These are phyloP conservation scores for Byssochlamys sp. DNA, from an alignment of 2,329 filamentous ascomycete species.

Conservation along the genomic window DNA sequence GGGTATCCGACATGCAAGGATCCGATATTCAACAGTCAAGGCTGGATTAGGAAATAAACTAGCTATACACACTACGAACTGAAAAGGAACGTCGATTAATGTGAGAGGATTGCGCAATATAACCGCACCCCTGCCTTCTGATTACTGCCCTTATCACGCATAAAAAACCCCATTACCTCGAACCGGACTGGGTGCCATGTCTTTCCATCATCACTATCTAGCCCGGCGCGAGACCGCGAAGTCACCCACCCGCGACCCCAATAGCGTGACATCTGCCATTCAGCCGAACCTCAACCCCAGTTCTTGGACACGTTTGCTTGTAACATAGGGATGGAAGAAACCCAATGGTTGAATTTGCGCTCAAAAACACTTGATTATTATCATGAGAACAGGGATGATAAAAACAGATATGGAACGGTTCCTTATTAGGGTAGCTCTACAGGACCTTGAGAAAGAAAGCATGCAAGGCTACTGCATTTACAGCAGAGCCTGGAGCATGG, in stretches of 20 bases:
- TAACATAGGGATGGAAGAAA: neutral
- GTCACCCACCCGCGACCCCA: neutral
- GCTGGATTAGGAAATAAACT: neutral
- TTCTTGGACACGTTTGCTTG: neutral
- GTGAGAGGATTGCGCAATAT: neutral
- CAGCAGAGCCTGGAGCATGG: slow-evolving; percentile 37
- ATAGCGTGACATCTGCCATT: neutral
- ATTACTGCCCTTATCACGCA: neutral
- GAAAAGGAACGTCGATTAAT: neutral
- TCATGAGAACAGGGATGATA: slow-evolving; percentile 23
- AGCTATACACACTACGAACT: neutral
- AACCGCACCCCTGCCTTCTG: neutral
- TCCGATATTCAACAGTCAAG: neutral
- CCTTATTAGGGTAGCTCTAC: slow-evolving; percentile 30
- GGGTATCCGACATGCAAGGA: neutral
- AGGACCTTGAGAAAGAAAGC: slow-evolving; percentile 25
- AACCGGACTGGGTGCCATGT: neutral
- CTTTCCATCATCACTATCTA: neutral
- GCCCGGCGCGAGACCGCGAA: neutral
- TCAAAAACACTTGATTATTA: slow-evolving; percentile 30
- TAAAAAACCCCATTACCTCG: neutral
- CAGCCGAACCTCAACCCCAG: neutral
- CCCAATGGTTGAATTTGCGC: neutral
- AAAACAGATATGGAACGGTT: slow-evolving; percentile 14
- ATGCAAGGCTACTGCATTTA: slow-evolving; percentile 31